These are phyloP conservation scores for Sporisorium iseilematis-ciliati DNA, from an alignment of 1,284 basidiomycete species.

Conservation along the genomic window DNA sequence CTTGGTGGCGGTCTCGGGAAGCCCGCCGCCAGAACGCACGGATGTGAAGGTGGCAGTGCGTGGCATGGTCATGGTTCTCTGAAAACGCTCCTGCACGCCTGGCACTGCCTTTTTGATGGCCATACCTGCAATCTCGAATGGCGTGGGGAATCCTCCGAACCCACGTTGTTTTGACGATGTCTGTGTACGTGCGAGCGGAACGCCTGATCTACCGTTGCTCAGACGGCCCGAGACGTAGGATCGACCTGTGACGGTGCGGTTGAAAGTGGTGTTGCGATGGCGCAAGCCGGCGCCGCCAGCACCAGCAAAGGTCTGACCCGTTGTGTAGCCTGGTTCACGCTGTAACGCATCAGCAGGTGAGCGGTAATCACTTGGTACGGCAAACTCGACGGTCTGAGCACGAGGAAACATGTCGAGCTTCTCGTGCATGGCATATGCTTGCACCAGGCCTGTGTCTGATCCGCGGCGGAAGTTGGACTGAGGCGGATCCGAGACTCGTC, in stretches of 20 bases:
- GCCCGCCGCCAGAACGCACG: conserved; percentile 67
- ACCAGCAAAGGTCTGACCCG: conserved; percentile 9
- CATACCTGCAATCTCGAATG: conserved; percentile 75
- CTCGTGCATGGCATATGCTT: conserved; percentile 26
- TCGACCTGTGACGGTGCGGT: conserved; percentile 48
- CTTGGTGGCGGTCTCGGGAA: conserved; percentile 30
- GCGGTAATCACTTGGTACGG: conserved; percentile 67
- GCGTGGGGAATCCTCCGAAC: conserved; percentile 91
- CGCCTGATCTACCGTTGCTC: conserved; percentile 38
- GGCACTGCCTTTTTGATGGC: conserved; percentile 70
- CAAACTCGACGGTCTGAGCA: conserved; percentile 75
- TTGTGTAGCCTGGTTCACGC: conserved; percentile 30
- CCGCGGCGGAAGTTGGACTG: conserved; percentile 41
- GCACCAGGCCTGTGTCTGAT: conserved; percentile 44
- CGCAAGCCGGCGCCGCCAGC: conserved; percentile 14
- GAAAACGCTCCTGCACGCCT: conserved; percentile 49
- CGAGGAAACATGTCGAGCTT: conserved; percentile 71
- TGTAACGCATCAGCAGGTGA: conserved; percentile 19
- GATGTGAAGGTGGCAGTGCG: conserved; percentile 76
- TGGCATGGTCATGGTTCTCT: conserved; percentile 75
- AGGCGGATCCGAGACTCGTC: conserved; percentile 53
- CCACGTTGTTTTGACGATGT: conserved; percentile 71
- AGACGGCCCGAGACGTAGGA: conserved; percentile 43
- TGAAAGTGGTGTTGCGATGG: conserved; percentile 35
- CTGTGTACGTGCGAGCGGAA: conserved; percentile 70